These are phyloP conservation scores for Ceriops zippeliana DNA, from an alignment of 345 rosid species.

Conservation along the genomic window DNA sequence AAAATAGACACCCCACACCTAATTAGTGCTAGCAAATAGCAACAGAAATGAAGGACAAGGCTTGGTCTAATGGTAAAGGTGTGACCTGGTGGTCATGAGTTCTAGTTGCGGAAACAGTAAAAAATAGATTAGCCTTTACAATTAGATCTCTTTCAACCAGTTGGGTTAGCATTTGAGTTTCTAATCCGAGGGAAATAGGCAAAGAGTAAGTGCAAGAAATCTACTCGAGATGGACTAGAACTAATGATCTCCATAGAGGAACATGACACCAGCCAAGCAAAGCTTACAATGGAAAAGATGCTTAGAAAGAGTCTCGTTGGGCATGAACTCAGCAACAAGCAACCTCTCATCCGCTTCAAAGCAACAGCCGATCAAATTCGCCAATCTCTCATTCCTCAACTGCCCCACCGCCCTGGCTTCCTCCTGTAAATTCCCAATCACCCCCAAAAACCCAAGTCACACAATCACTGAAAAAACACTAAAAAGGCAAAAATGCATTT, in stretches of 20 bases:
- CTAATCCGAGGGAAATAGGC: no score
- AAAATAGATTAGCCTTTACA: no score
- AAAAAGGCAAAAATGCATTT: not conserved
- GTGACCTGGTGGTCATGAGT: no score
- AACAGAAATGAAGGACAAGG: no score
- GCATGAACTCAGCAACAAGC: conserved; percentile 76
- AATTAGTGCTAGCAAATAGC: no score
- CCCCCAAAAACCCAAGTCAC: conserved; percentile 13
- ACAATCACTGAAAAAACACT: conserved; percentile 2
- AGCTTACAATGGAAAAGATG: conserved; percentile 74
- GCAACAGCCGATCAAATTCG: conserved; percentile 63
- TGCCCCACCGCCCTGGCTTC: conserved; percentile 72
- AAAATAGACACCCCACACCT: no score
- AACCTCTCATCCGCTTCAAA: conserved; percentile 68
- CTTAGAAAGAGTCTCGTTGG: conserved; percentile 68
- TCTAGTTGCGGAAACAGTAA: no score
- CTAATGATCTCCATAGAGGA: not conserved
- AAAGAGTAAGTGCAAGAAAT: no score
- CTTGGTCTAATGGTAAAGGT: no score
- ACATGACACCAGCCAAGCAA: not conserved
- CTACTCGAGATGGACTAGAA: no score
- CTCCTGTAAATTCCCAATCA: conserved; percentile 37
- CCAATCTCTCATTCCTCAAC: conserved; percentile 57
- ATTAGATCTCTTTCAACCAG: no score
- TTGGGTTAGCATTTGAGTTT: no score